These are phyloP conservation scores for Amanita jacksonii DNA, from an alignment of 768 basidiomycete genomes.

Conservation along the genomic window DNA sequence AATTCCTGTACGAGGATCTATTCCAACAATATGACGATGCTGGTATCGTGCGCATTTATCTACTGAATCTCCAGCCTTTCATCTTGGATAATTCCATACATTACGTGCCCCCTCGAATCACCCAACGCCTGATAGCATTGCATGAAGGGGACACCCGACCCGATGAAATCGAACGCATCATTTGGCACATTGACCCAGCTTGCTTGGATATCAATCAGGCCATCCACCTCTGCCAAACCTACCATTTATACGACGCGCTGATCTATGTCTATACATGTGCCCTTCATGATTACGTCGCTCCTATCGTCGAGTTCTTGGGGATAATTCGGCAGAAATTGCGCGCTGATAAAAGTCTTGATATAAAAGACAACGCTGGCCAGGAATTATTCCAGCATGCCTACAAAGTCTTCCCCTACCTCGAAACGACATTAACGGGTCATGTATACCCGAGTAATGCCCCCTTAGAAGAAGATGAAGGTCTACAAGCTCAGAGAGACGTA, in stretches of 20 bases:
- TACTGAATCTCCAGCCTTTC: conserved; percentile 73
- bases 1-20: conserved; percentile 89
- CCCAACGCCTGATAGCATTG: conserved; percentile 71
- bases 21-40: conserved; percentile 82
- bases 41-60: conserved; percentile 80
- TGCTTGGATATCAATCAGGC: conserved; percentile 92
- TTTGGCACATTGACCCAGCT: conserved; percentile 92
- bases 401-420: conserved; percentile 87
- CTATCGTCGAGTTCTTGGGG: conserved; percentile 74
- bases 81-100: conserved; percentile 66
- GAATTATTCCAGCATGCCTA: conserved; percentile 52
- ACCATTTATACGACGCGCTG: conserved; percentile 86
- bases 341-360: conserved; percentile 11
- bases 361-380: conserved; percentile 22
- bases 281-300: conserved; percentile 80
- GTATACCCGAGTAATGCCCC: conserved; percentile 80
- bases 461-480: conserved; percentile 53
- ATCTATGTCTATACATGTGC: conserved; percentile 91
- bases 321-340: conserved; percentile 59
- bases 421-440: conserved; percentile 69
- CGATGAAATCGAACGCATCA: conserved; percentile 76
- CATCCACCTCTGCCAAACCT: conserved; percentile 72
- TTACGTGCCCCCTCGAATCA: conserved; percentile 77
- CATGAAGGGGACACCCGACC: conserved; percentile 65
- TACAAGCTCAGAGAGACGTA: conserved; percentile 59